Evolutionary conservation across 345 rosid genomes (phyloP), one percentile per base, ranked within the genome.

Genomic region (Brassica juncea): DNA sequence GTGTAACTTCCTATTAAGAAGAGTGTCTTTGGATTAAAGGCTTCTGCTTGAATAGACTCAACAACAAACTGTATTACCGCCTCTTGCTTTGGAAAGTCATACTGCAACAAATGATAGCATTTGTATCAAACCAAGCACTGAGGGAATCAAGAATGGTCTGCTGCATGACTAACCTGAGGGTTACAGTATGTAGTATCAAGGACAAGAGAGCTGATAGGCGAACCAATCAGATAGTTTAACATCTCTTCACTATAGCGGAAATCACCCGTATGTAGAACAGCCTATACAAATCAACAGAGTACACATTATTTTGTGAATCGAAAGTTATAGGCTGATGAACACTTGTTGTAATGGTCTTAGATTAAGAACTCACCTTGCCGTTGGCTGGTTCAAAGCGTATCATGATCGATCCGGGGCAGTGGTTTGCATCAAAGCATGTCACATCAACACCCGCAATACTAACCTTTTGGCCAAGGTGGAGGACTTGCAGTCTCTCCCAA

Each of bases 151-250:
- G 47, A 39, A 39, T 44, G 3, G 52, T 44, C 21, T n/a, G n/a
- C n/a, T n/a, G n/a, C n/a, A 59, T 61, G 71, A 77, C 82, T 55
- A 78, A 92, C 99, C 95, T 91, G 96, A 60, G 98, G 88, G 70
- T 91, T 83, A 73, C 99, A 94, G 83, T 94, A 94, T 31, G 99
- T 94, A n/a, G 99, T 94, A 82, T 94, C 99, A 60, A 94, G 96
- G 80, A 94, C 90, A 57, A 94, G 92, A 64, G 98, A 91, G 80
- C 86, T 89, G 75, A 94, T 82, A 25, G 30, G 84, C 62, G 82
- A 77, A 34, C 74, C 69, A 55, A 74, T 88, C 81, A 86, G 35
- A 78, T 75, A 72, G 77, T 65, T 82, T 47, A 83, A 74, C 90
- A 90, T 91, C 67, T 87, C 86, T 81, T 91, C 88, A 54, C 85